These are phyloP conservation scores for Grosmannia serpens DNA, from an alignment of 2,329 filamentous ascomycete genomes.

Conservation along the genomic window DNA sequence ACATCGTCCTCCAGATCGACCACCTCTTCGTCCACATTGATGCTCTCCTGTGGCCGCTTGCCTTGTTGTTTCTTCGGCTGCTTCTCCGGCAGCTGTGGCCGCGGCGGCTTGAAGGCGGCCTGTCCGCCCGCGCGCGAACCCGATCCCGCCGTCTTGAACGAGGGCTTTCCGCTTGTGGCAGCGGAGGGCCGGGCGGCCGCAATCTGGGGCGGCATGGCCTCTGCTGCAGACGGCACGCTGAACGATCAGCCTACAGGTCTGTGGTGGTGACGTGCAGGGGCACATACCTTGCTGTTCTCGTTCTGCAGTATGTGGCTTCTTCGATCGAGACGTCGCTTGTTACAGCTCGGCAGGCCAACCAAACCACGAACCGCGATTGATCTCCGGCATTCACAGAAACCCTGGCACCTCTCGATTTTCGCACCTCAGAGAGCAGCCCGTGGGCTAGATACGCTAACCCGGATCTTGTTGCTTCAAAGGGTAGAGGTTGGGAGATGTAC, in stretches of 20 bases:
- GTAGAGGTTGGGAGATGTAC: too few species aligned
- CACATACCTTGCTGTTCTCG: not conserved
- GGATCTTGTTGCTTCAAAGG: too few species aligned
- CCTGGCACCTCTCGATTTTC: too few species aligned
- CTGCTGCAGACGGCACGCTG: not conserved
- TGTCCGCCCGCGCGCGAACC: not conserved
- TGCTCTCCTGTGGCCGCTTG: not conserved
- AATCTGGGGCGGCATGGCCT: constrained; percentile 8
- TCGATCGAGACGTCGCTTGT: too few species aligned
- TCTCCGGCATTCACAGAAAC: too few species aligned
- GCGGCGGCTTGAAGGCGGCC: constrained; percentile 7
- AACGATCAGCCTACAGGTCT: not conserved
- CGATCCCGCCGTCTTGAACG: not conserved
- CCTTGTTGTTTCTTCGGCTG: not conserved
- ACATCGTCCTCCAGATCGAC: constrained; percentile 14
- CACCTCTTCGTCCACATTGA: constrained; percentile 6
- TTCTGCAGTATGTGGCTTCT: too few species aligned
- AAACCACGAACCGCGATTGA: too few species aligned
- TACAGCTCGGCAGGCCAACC: too few species aligned
- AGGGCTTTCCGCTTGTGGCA: not conserved
- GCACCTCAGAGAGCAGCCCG: too few species aligned
- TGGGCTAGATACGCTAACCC: too few species aligned
- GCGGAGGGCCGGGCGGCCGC: constrained; percentile 1
- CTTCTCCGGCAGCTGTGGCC: not conserved
- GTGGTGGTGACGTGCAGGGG: not conserved